Evolutionary conservation across 2,329 filamentous ascomycete genomes (phyloP).

Genomic region (Fonsecaea multimorphosa): DNA sequence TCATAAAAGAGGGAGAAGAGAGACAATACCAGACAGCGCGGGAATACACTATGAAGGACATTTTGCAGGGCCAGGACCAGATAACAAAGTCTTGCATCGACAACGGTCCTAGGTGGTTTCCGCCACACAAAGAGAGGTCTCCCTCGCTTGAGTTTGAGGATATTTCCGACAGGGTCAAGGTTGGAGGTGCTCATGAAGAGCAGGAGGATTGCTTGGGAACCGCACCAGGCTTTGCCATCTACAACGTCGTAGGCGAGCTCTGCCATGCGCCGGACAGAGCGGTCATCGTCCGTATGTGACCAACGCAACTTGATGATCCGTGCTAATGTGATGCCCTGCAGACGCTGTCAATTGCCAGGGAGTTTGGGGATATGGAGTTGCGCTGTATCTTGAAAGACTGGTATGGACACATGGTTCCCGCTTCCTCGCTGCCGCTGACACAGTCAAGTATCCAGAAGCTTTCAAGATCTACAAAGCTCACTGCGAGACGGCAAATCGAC

Average conservation of each 20-base stretch:
- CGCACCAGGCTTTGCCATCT: slow-evolving; percentile 22
- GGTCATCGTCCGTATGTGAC: slow-evolving; percentile 57
- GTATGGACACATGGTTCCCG: slow-evolving; percentile 33
- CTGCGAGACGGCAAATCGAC: slow-evolving; percentile 48
- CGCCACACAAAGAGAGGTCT: slow-evolving; percentile 10
- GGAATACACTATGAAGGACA: slow-evolving; percentile 20
- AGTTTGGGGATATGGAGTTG: slow-evolving; percentile 65
- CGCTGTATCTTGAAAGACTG: slow-evolving; percentile 54
- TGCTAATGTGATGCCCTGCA: slow-evolving; percentile 29
- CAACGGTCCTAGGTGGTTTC: slow-evolving; percentile 23
- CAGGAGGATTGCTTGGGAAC: neutral
- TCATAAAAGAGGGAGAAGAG: slow-evolving; percentile 10
- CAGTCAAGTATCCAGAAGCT: slow-evolving; percentile 57
- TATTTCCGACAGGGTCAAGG: neutral
- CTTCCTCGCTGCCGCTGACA: neutral
- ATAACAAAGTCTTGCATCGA: slow-evolving; percentile 16
- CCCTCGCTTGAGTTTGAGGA: neutral
- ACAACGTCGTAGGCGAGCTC: slow-evolving; percentile 48
- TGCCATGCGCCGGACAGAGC: slow-evolving; percentile 59
- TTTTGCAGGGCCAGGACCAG: slow-evolving; percentile 28
- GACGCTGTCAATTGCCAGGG: slow-evolving; percentile 66
- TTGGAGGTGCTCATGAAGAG: neutral
- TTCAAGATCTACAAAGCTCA: slow-evolving; percentile 55
- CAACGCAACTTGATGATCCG: neutral
- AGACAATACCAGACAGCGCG: neutral